phyloP scores from a whole-genome alignment of 2,329 filamentous ascomycete species.

The Plenodomus tracheiphilus region DNA sequence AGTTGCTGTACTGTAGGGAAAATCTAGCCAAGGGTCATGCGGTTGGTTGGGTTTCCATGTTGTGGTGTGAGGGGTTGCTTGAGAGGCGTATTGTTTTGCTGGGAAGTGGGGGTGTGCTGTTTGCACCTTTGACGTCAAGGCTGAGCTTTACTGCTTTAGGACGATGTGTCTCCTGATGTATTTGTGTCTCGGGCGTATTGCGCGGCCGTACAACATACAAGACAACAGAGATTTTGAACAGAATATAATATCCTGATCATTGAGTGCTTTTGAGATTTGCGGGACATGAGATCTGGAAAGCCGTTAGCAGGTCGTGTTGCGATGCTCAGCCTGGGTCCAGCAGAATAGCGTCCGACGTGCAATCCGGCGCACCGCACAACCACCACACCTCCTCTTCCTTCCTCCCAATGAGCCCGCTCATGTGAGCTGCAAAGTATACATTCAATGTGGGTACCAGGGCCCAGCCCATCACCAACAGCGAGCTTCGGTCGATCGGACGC shows the following conservation, averaged over 20 bases:
- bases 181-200: conserved; percentile 6
- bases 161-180: conserved; percentile 29
- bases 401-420: not conserved
- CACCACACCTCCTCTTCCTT: not conserved
- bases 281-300: not conserved
- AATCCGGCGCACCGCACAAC: not conserved
- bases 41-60: conserved; percentile 3
- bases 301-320: too few species aligned
- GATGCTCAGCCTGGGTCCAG: not conserved
- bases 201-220: conserved; percentile 6
- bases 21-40: conserved; percentile 15
- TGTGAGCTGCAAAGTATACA: not conserved
- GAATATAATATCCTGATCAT: not conserved
- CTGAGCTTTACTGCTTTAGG: conserved; percentile 12
- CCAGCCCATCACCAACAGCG: not conserved
- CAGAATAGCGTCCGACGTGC: too few species aligned
- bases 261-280: not conserved
- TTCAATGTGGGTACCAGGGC: not conserved
- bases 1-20: conserved; percentile 17
- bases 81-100: conserved; percentile 5
- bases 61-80: conserved; percentile 32
- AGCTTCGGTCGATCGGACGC: not conserved
- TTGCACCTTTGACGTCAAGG: conserved; percentile 16
- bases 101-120: conserved; percentile 12
- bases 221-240: not conserved